phyloP scores from a whole-genome alignment of 106 monocot species.

The Dendrobium chrysotoxum region DNA sequence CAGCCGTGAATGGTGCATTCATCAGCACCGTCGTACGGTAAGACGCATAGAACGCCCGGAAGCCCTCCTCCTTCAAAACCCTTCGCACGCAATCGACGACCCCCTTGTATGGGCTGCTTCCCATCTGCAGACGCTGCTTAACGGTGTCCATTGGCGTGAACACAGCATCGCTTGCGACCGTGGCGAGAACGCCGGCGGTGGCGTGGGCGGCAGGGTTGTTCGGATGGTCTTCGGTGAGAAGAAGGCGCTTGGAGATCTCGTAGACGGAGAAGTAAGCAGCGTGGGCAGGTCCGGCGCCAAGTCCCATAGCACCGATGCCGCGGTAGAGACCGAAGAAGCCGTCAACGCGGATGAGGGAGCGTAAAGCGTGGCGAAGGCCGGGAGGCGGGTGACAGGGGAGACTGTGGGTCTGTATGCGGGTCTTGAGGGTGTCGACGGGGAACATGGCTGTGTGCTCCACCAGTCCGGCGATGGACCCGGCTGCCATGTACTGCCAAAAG shows the following conservation, averaged over 20 bases:
- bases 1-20: constrained; percentile 81
- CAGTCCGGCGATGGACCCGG: constrained; percentile 60
- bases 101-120: constrained; percentile 58
- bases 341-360: constrained; percentile 29
- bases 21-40: constrained; percentile 72
- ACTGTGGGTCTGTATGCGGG: constrained; percentile 50
- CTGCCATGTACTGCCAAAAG: constrained; percentile 69
- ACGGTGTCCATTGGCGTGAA: constrained; percentile 97
- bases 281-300: constrained; percentile 80
- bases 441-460: constrained; percentile 81
- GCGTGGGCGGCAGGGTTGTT: constrained; percentile 59
- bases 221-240: constrained; percentile 36
- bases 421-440: constrained; percentile 76
- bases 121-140: constrained; percentile 73
- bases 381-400: constrained; percentile 22
- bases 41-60: constrained; percentile 48
- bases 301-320: constrained; percentile 61
- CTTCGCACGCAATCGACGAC: constrained; percentile 53
- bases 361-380: constrained; percentile 33
- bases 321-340: constrained; percentile 55
- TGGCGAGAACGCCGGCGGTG: constrained; percentile 62
- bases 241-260: constrained; percentile 49
- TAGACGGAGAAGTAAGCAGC: constrained; percentile 80
- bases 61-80: constrained; percentile 66
- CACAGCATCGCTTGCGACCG: constrained; percentile 76